Percentiles rank a stretch among this genome's conserved stretches.
Conservation (phyloP, 2,329 filamentous ascomycete genomes). For the Alternaria conjuncta region DNA sequence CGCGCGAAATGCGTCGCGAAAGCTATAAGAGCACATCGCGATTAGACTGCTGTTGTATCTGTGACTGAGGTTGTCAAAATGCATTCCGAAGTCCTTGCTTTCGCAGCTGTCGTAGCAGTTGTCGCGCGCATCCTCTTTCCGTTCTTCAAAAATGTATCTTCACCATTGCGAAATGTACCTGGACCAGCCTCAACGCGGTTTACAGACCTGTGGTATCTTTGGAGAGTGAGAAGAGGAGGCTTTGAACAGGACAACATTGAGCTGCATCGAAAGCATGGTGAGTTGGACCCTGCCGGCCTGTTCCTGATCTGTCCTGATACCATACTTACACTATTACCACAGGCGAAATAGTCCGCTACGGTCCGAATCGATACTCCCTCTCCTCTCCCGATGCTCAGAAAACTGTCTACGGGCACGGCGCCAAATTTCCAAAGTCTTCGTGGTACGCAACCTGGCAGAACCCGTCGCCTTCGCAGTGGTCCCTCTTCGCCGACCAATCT, state of each 20-base stretch:
- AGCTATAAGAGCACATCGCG: neutral
- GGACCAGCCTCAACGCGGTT: slow-evolving; percentile 18
- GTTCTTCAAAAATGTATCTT: slow-evolving; percentile 5
- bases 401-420: slow-evolving; percentile 25
- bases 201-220: slow-evolving; percentile 21
- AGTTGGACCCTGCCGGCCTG: neutral
- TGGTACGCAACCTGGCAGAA: slow-evolving; percentile 26
- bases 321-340: neutral
- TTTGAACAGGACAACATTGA: slow-evolving; percentile 18
- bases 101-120: slow-evolving; percentile 3
- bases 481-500: slow-evolving; percentile 48
- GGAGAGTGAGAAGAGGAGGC: slow-evolving; percentile 5
- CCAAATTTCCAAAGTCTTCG: slow-evolving; percentile 26
- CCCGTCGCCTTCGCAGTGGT: slow-evolving; percentile 33
- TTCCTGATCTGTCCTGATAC: neutral
- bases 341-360: slow-evolving; percentile 14
- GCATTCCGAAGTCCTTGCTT: slow-evolving; percentile 4
- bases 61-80: neutral
- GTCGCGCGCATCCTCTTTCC: slow-evolving; percentile 10
- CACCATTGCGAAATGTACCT: slow-evolving; percentile 13
- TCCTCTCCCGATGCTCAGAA: slow-evolving; percentile 16
- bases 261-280: slow-evolving; percentile 17
- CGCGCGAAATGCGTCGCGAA: neutral
- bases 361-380: slow-evolving; percentile 15
- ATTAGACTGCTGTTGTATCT: neutral